Conservation (phyloP, 139 green algal species). For the Coelastrella sp. region DNA sequence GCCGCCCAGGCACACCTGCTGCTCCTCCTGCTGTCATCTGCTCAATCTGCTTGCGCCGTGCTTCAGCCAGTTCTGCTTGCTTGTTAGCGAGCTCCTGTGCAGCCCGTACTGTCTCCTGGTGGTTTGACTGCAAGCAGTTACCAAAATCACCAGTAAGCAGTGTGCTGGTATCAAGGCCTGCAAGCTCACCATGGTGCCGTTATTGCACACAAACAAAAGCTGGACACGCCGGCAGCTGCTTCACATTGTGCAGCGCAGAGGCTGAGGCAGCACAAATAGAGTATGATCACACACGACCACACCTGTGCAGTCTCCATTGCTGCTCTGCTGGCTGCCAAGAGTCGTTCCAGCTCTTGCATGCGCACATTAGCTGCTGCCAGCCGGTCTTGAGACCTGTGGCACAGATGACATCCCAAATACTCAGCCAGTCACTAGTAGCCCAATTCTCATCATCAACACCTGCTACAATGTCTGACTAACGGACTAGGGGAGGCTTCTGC, state of each 20-base stretch:
- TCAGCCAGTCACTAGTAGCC: not conserved
- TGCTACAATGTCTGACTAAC: too few relatives aligned
- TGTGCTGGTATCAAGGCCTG: not conserved
- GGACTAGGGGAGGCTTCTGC: too few relatives aligned
- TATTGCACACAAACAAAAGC: too few relatives aligned
- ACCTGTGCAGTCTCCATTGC: slow-evolving; percentile 12
- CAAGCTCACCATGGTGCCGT: too few relatives aligned
- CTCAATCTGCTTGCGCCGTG: slow-evolving; percentile 27
- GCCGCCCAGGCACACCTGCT: not conserved
- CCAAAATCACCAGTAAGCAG: not conserved
- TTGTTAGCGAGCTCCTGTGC: slow-evolving; percentile 6
- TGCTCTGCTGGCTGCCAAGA: slow-evolving; percentile 21
- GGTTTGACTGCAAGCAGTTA: slow-evolving; percentile 1
- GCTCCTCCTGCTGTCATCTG: not conserved
- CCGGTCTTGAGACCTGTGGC: slow-evolving; percentile 18
- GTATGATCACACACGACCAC: not conserved
- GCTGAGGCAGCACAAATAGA: too few relatives aligned
- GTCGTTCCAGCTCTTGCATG: slow-evolving; percentile 23
- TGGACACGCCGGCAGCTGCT: too few relatives aligned
- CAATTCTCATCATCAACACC: not conserved
- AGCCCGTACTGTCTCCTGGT: slow-evolving; percentile 25
- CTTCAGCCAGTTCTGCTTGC: slow-evolving; percentile 30
- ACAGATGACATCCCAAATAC: not conserved
- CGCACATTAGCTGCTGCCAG: not conserved
- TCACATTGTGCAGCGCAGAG: too few relatives aligned